Base-by-base conservation (phyloP, 805 yeast genomes). In the Ogataea sp. region DNA sequence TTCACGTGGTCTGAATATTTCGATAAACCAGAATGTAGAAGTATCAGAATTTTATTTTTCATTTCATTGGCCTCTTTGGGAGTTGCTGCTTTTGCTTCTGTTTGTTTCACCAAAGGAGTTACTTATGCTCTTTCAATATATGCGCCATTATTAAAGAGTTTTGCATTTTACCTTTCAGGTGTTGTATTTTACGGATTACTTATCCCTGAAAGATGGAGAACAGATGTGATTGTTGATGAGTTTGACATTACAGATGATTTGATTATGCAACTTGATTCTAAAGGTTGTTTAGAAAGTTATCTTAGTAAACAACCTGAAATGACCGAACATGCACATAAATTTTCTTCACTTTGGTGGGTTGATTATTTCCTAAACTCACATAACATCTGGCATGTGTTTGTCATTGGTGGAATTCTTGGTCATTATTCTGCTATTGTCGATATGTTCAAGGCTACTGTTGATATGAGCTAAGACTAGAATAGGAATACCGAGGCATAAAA, bases 1-100 rank as follows among this genome's bases (percentile, higher is more conserved):
- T 77, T 90, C 65, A 86, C 93, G 41, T 90, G 97, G 96, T 78
- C 88, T n/a, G 90, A 95, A 4, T 71, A 67, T 48, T 90, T 93
- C 59, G 97, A 93, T 59, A 72, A 75, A 40, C 95, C 96, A 4
- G 94, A 86, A 53, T 77, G 86, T 44, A 70, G 95, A 45, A 78
- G 82, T 4, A 62, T 86, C 41, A 69, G 97, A 48, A 85, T 93
- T 41, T 68, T 75, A 11, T 90, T 90, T 49, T 90, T 86, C 58
- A 68, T 86, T 20, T 72, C 88, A 3, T 69, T 90, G 42, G 87
- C 96, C 0, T 70, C 73, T 2, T 65, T 86, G 39, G 97, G 97
- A 2, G 68, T 72, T 13, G 57, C 81, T 2, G 76, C 96, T 2
- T 78, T 81, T 38, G 43, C 76, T 20, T 73, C 74, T 43, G 67